Percentiles rank a stretch among this genome's conserved stretches.
phyloP scores from a whole-genome alignment of 139 green algal genomes.

The Auxenochlorella protothecoides region DNA sequence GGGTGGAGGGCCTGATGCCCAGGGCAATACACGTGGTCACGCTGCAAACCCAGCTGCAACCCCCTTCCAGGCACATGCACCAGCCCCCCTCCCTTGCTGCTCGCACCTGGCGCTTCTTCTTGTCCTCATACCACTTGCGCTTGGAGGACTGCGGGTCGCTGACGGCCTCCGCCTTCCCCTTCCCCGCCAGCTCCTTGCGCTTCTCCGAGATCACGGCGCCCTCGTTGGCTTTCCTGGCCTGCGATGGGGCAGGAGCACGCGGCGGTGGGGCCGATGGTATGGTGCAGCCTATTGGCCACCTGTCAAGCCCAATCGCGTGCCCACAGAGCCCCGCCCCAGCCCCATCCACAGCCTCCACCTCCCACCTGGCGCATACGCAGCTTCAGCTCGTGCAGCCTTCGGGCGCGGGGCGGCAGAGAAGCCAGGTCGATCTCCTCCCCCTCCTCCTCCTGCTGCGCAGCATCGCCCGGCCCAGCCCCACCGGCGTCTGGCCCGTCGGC shows the following conservation, averaged over 20 bases:
- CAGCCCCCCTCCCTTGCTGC: constrained; percentile 10
- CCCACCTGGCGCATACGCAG: constrained; percentile 52
- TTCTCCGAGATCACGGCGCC: constrained; percentile 78
- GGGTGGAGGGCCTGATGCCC: background rate
- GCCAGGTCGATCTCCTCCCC: too few relatives aligned
- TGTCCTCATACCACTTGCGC: constrained; percentile 71
- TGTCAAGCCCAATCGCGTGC: too few relatives aligned
- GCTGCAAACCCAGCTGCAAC: background rate
- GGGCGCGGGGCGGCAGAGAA: too few relatives aligned
- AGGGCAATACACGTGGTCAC: background rate
- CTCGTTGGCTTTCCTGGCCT: constrained; percentile 80
- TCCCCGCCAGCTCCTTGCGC: constrained; percentile 42
- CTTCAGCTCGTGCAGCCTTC: constrained; percentile 67
- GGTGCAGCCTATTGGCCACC: too few relatives aligned
- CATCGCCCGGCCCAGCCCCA: constrained; percentile 3
- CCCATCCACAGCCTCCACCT: too few relatives aligned
- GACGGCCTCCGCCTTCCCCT: background rate
- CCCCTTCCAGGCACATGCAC: background rate
- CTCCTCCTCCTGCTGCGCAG: constrained; percentile 12
- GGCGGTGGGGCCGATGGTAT: too few relatives aligned
- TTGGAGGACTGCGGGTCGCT: constrained; percentile 19
- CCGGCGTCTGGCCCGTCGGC: background rate
- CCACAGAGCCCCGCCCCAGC: too few relatives aligned
- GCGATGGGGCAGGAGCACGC: background rate
- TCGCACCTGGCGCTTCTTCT: constrained; percentile 50